Evolutionary conservation across 2,329 filamentous ascomycete species (phyloP), one percentile per base, ranked within the genome.

Genomic region (Aspergillus pseudoterreus): DNA sequence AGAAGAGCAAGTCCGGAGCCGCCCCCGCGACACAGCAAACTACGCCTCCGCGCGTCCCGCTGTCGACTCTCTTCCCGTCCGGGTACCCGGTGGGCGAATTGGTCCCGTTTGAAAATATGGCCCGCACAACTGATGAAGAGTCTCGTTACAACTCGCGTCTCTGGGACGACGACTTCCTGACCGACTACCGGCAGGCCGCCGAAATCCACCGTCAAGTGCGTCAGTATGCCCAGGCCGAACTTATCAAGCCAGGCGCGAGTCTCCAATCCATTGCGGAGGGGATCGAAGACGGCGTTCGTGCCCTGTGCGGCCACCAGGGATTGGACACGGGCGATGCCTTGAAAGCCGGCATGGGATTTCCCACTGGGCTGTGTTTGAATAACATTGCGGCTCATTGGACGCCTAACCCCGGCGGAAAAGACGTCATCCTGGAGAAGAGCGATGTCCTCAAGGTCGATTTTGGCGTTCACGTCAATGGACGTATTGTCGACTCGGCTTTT

Each of bases 361-460:
- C 80, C 0, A 82, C 79, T 3, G 80, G 80, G 0, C 59, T 82
- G 21, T 77, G 72, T 51, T 59, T 82, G 49, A 82, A 83, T 56
- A 73, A 82, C 56, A 69, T 73, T 39, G 79, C 75, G 12, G 80
- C 80, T 6, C 80, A 83, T 64, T 83, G 73, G 60, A 82, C 79
- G 1, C 80, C 80, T 6, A 83, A 82, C 58, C 75, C 80, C 1
- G 78, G 80, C 2, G 73, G 80, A 64, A 86, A 84, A 70, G 89
- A 90, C 68, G 81, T 87, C 62, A 72, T 91, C 32, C 75, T 94
- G 52, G 77, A 87, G 64, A 70, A 85, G 55, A 80, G 83, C 55
- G 88, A 95, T 66, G 88, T 95, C 33, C 81, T 92, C 80, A 92
- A 90, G 71, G 84, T 92, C 6, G 88, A 92, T 63, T 88, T 91